Evolutionary conservation across 148 eudicot genomes (phyloP).

Genomic region (Chenopodium quinoa): DNA sequence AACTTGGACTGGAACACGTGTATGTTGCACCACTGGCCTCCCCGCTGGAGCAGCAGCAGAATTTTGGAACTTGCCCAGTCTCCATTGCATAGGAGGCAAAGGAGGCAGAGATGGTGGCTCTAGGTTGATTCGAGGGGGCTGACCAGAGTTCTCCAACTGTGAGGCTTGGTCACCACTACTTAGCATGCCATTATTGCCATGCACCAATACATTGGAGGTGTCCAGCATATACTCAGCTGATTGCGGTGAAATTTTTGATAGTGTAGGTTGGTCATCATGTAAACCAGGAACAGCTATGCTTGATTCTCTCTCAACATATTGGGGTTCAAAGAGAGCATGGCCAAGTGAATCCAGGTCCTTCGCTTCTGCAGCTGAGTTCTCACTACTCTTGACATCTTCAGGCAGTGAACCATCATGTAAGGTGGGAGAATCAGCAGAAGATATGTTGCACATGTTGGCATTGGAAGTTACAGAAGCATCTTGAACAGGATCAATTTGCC

Average conservation of each 20-base stretch:
- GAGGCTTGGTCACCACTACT: constrained; percentile 7
- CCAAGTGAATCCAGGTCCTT: constrained; percentile 8
- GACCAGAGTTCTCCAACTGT: constrained; percentile 23
- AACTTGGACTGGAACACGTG: constrained; percentile 21
- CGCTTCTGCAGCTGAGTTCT: constrained; percentile 27
- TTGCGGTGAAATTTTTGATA: constrained; percentile 29
- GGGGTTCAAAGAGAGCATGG: constrained; percentile 17
- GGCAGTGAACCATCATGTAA: constrained; percentile 9
- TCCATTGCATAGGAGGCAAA: constrained; percentile 97
- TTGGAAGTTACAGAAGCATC: constrained; percentile 27
- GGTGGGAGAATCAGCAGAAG: constrained; percentile 9
- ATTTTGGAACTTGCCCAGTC: constrained; percentile 60
- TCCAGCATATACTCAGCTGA: constrained; percentile 14
- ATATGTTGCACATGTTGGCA: constrained; percentile 5
- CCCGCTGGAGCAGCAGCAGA: constrained; percentile 33
- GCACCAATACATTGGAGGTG: constrained; percentile 2
- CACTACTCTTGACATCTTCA: constrained; percentile 21
- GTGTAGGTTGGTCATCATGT: constrained; percentile 28
- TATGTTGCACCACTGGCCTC: constrained; percentile 27
- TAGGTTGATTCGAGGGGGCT: constrained; percentile 39
- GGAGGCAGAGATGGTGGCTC: constrained; percentile 93
- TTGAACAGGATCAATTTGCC: constrained; percentile 23
- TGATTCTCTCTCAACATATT: constrained; percentile 23
- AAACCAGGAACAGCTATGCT: constrained; percentile 15
- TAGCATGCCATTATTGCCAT: constrained; percentile 5